A percentile compares a stretch with the other conserved stretches of the same genome.
phyloP scores from a whole-genome alignment of 1,284 basidiomycete genomes.

The Apiotrichum mycotoxinovorans region DNA sequence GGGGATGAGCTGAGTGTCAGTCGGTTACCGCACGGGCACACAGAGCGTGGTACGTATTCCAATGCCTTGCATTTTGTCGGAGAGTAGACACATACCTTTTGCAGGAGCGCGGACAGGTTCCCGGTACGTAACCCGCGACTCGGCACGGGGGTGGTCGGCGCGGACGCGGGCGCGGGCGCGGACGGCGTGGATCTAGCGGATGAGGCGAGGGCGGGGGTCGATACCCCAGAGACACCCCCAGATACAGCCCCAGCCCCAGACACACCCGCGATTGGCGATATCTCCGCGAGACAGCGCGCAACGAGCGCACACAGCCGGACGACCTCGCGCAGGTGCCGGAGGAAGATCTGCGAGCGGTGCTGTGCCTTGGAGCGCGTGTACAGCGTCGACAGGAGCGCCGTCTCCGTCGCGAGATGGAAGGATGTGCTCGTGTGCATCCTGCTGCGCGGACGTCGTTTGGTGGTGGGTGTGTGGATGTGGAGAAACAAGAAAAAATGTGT shows the following conservation, averaged over 20 bases:
- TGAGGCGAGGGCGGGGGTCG: too few relatives aligned
- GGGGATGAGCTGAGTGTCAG: slow-evolving; percentile 9
- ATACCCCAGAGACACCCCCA: too few relatives aligned
- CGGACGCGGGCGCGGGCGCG: too few relatives aligned
- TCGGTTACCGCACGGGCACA: background rate
- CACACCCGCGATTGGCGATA: too few relatives aligned
- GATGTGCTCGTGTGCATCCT: slow-evolving; percentile 16
- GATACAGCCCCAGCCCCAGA: too few relatives aligned
- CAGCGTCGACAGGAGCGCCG: slow-evolving; percentile 17
- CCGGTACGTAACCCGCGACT: too few relatives aligned
- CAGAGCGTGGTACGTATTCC: too few relatives aligned
- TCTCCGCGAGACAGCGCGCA: background rate
- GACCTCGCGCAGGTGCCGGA: slow-evolving; percentile 17
- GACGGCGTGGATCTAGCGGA: too few relatives aligned
- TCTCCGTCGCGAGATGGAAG: slow-evolving; percentile 24
- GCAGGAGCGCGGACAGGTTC: background rate
- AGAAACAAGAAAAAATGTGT: background rate
- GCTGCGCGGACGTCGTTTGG: background rate
- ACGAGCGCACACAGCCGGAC: slow-evolving; percentile 7
- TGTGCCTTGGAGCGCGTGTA: slow-evolving; percentile 21
- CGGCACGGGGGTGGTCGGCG: too few relatives aligned
- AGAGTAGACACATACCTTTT: background rate
- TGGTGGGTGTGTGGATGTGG: background rate
- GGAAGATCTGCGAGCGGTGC: slow-evolving; percentile 31
- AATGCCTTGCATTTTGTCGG: too few relatives aligned